Base-by-base conservation (phyloP, 2,329 filamentous ascomycete species). In the Biscogniauxia marginata region DNA sequence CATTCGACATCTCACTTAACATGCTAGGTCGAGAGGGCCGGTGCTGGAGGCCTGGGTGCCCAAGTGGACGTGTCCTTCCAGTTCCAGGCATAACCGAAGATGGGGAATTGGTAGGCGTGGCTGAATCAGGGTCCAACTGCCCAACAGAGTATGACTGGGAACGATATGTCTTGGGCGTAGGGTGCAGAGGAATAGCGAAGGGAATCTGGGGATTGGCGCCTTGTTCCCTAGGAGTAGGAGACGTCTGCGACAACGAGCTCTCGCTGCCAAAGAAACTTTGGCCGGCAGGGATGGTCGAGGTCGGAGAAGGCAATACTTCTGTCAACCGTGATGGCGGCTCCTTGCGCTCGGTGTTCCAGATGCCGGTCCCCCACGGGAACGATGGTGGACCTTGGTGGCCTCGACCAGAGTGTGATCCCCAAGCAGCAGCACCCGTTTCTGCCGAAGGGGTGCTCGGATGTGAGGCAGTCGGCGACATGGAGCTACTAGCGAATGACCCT, bases 131-230 rank as follows among this genome's bases (percentile, higher is more conserved):
- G 52, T 96, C 92, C 58, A 92, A 79, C 70, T 97, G 93, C 4
- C 93, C 93, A 49, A 96, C 93, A 0, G 93, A 98, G 73, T 98
- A 98, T 4, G 95, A 98, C 73, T 97, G 91, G 5, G 95, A 99
- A 46, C 95, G 87, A 66, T 96, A 95, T 1, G 91, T 92, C 73
- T 98, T 98, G 1, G 90, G 90, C 0, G 91, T 95, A 0, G 93
- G 92, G 61, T 96, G 90, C 19, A 96, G 79, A 3, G 92, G 92
- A 63, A 96, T 96, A 6, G 90, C 83, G 67, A 96, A 96, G 1
- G 91, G 90, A 53, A 96, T 89, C 60, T 93, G 85, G 63, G 80
- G 73, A 59, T 83, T 87, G 45, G 77, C 77, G 30, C 72, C 80
- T 64, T 72, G 80, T 64, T 82, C 83, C 68, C 79, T 79, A 48